Evolutionary conservation across 2,329 filamentous ascomycete species (phyloP).

Genomic region (Colletotrichum scovillei): DNA sequence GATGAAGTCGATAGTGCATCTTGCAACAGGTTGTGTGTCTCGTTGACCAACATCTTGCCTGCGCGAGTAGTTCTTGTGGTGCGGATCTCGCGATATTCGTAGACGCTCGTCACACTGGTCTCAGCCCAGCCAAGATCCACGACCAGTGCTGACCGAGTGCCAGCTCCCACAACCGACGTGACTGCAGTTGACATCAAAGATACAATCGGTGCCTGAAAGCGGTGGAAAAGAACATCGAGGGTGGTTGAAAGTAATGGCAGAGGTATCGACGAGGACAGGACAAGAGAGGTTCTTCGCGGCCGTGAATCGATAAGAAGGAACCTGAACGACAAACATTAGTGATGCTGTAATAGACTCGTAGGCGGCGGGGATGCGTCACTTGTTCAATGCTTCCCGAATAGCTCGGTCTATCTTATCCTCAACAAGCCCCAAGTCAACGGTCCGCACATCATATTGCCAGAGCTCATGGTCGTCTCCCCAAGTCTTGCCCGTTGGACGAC

Average conservation of each 20-base stretch:
- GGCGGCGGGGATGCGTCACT: conserved; percentile 64
- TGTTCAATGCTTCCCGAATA: conserved; percentile 84
- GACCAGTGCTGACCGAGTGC: conserved; percentile 85
- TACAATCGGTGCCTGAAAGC: conserved; percentile 82
- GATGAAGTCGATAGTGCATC: conserved; percentile 46
- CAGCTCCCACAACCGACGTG: conserved; percentile 80
- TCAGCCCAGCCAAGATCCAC: conserved; percentile 95
- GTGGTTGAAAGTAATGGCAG: conserved; percentile 80
- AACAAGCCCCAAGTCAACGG: conserved; percentile 81
- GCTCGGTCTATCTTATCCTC: conserved; percentile 88
- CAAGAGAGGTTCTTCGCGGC: conserved; percentile 78
- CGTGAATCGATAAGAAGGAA: conserved; percentile 79
- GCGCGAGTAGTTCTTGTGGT: conserved; percentile 78
- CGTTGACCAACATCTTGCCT: conserved; percentile 76
- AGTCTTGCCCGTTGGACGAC: conserved; percentile 55
- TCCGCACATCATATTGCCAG: conserved; percentile 80
- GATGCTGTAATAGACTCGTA: neutral
- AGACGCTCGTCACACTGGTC: conserved; percentile 85
- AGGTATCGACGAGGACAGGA: conserved; percentile 82
- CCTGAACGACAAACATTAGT: conserved; percentile 48
- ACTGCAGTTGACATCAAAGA: conserved; percentile 83
- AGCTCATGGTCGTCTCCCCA: conserved; percentile 79
- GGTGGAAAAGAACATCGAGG: conserved; percentile 82
- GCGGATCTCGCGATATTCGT: conserved; percentile 87
- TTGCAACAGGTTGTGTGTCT: conserved; percentile 74